Conservation (phyloP, 768 basidiomycete genomes). For the Trametes coccinea region DNA sequence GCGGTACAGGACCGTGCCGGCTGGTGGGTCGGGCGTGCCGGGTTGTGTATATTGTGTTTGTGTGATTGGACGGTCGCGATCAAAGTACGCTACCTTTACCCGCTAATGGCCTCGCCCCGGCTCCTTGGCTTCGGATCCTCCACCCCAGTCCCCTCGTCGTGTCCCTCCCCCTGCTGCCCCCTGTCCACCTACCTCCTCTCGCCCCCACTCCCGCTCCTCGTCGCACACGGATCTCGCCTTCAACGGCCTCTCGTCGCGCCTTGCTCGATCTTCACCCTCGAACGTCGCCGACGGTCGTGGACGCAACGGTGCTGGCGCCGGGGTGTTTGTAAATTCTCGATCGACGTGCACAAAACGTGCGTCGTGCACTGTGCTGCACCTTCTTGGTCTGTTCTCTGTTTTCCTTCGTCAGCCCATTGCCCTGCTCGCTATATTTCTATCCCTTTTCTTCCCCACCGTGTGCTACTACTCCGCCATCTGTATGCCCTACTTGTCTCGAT, state of each 20-base stretch:
- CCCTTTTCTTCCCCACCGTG: not conserved
- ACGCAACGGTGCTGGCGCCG: conserved; percentile 10
- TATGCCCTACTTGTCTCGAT: conserved; percentile 13
- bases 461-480: conserved; percentile 13
- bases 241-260: not conserved
- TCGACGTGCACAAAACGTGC: not conserved
- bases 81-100: conserved; percentile 18
- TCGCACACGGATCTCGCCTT: not conserved
- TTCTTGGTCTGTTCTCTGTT: conserved; percentile 4
- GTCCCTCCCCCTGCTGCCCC: not conserved
- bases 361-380: conserved; percentile 2
- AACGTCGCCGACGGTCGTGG: not conserved
- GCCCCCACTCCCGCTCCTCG: not conserved
- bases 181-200: not conserved
- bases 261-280: not conserved
- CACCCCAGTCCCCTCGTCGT: not conserved
- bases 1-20: not conserved
- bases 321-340: conserved; percentile 5
- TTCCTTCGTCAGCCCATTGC: not conserved
- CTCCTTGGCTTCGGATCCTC: not conserved
- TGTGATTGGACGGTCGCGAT: conserved; percentile 17
- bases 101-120: conserved; percentile 14
- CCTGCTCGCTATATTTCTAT: conserved; percentile 12
- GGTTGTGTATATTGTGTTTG: not conserved
- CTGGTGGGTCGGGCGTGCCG: not conserved